Base-by-base conservation (phyloP, 805 yeast species). In the Grigorovia yakushimaensis region DNA sequence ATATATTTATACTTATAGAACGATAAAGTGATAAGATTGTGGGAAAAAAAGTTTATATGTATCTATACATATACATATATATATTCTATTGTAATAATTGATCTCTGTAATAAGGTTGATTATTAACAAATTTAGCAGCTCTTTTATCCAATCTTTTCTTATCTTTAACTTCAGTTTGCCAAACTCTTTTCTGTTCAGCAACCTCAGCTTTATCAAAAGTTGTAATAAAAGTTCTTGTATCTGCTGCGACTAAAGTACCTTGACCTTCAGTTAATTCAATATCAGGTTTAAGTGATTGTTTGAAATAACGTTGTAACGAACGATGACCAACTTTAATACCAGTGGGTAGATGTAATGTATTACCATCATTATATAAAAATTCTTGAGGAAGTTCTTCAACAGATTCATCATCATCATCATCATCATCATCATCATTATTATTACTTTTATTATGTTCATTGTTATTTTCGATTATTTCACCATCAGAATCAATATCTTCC, bases 311-410 rank as follows among this genome's bases (percentile, higher is more conserved):
- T 42, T 79, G 79, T 60, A 88, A 69, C 0, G 95, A 76, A 56
- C 98, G 75, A 64, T 93, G 97, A 9, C 97, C 96, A 2, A 88
- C 80, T 42, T 80, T 80, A 9, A 81, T 68, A 38, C 98, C 98
- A 8, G 86, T 73, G 5, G 97, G 95, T 47, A 93, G 71, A 46
- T 83, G 80, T 44, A 91, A 68, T 56, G 86, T 91, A 44, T 73
- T 77, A 27, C 93, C 93, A 43, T 77, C 73, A 46, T 66, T 71
- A 58, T 78, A 82, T 8, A 77, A 61, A 27, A 67, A 69, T 45
- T 70, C 76, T 54, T 56, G 61, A 20, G 72, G 69, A 22, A 67
- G 68, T 5, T 60, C 62, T 1, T 43, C 53, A 15, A 49, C 55
- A 1, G 58, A 68, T 13, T 57, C 70, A 5, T 54, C 67, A n/a